phyloP scores from a whole-genome alignment of 345 rosid genomes.

The Durio zibethinus region DNA sequence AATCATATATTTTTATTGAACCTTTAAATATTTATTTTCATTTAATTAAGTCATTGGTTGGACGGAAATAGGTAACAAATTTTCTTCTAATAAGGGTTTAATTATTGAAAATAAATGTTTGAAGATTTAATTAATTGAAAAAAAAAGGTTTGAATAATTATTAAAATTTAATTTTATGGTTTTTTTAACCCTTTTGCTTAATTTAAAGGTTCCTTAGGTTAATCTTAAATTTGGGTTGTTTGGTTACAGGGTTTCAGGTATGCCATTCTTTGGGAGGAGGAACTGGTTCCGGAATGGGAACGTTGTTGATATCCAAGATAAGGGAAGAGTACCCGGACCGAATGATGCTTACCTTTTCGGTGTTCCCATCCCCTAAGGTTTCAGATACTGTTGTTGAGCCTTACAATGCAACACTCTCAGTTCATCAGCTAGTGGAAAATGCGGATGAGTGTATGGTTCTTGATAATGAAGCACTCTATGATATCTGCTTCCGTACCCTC shows the following conservation, averaged over 20 bases:
- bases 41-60: too few relatives aligned
- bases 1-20: too few relatives aligned
- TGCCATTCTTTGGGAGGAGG: constrained; percentile 86
- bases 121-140: too few relatives aligned
- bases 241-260: constrained; percentile 64
- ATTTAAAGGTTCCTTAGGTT: too few relatives aligned
- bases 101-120: too few relatives aligned
- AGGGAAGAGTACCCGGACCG: constrained; percentile 78
- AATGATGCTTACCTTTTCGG: constrained; percentile 86
- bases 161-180: too few relatives aligned
- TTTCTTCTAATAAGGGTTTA: too few relatives aligned
- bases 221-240: background rate
- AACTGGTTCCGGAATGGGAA: constrained; percentile 84
- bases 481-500: constrained; percentile 79
- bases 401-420: constrained; percentile 74
- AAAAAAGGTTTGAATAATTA: too few relatives aligned
- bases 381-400: constrained; percentile 84
- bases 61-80: too few relatives aligned
- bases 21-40: too few relatives aligned
- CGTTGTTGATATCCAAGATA: constrained; percentile 66
- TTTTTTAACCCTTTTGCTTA: too few relatives aligned
- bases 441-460: constrained; percentile 90
- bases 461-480: constrained; percentile 77
- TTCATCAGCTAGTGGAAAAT: constrained; percentile 73
- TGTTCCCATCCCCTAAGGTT: constrained; percentile 78